Conservation (phyloP, 306 rosid genomes). For the Cucumis sativus region Cucumber_9930_V3 NC_026661.2:2583501-2584000, state of each 20-base stretch:
- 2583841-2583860: constrained; percentile 55
- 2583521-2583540: constrained; percentile 43
- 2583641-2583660: neutral
- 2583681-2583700: constrained; percentile 91
- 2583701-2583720: constrained; percentile 70
- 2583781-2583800: constrained; percentile 49
- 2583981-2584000: constrained; percentile 26
- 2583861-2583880: constrained; percentile 51
- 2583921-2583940: constrained; percentile 63
- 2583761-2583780: constrained; percentile 47
- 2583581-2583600: constrained; percentile 47
- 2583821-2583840: constrained; percentile 42
- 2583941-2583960: constrained; percentile 57
- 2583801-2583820: constrained; percentile 49
- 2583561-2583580: constrained; percentile 92
- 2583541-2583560: constrained; percentile 53
- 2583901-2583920: constrained; percentile 54
- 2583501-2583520: constrained; percentile 28
- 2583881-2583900: constrained; percentile 63
- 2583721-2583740: constrained; percentile 70
- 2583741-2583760: constrained; percentile 81
- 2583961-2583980: constrained; percentile 23
- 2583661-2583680: constrained; percentile 62
- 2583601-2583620: constrained; percentile 53
- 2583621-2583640: constrained; percentile 78